These are phyloP conservation scores for Aspergillus nidulans DNA, from an alignment of 495 filamentous ascomycete genomes.

Conservation along the genomic window DNA sequence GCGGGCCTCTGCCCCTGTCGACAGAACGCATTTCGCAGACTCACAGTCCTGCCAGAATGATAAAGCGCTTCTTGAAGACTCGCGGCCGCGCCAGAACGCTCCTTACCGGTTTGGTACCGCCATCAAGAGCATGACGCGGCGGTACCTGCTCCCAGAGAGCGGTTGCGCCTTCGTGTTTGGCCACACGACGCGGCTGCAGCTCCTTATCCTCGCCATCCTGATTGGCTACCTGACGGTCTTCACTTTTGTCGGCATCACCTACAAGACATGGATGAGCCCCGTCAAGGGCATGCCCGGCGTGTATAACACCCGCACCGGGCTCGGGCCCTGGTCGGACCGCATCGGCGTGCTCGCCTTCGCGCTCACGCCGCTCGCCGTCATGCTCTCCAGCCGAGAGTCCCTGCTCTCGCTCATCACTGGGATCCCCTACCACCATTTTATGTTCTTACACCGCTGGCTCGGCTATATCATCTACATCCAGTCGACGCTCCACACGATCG, in stretches of 20 bases:
- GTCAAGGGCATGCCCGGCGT: constrained; percentile 41
- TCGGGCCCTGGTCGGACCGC: constrained; percentile 59
- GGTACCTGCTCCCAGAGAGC: constrained; percentile 37
- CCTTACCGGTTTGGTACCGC: constrained; percentile 16
- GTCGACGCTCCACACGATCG: constrained; percentile 58
- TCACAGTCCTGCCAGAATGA: not conserved
- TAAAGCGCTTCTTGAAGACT: constrained; percentile 6
- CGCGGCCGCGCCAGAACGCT: constrained; percentile 6
- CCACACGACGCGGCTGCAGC: constrained; percentile 38
- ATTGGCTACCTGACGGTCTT: constrained; percentile 54
- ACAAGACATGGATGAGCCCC: constrained; percentile 57
- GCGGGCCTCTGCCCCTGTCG: constrained; percentile 2
- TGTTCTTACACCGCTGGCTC: constrained; percentile 64
- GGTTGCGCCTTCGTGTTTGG: constrained; percentile 32
- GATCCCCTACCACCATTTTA: constrained; percentile 63
- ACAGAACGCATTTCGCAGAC: constrained; percentile 6
- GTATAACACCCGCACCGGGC: constrained; percentile 52
- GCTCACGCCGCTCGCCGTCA: constrained; percentile 57
- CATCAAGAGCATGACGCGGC: constrained; percentile 15
- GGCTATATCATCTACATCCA: constrained; percentile 62
- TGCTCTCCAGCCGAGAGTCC: constrained; percentile 56
- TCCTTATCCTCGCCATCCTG: constrained; percentile 48
- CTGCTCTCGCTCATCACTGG: constrained; percentile 59
- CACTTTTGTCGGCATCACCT: constrained; percentile 57
- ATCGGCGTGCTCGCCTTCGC: constrained; percentile 63